Conservation (phyloP, 192 early-diverging fungal genomes). For the Kickxella alabastrina region DNA sequence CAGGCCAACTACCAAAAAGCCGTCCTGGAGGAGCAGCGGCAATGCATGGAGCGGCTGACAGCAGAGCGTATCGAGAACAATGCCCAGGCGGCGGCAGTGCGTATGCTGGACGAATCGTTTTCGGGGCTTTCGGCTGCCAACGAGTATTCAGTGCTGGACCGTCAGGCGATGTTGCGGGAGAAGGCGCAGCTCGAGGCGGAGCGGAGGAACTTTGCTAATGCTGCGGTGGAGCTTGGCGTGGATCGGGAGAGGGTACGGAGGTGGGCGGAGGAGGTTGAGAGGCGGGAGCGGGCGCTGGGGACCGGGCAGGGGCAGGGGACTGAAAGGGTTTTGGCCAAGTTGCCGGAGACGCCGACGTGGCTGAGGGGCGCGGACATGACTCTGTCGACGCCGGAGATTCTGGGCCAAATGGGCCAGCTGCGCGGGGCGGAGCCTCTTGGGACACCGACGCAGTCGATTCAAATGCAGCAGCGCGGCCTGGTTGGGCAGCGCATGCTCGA, state of each 20-base stretch:
- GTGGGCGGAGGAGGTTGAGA: conserved; percentile 33
- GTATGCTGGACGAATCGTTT: conserved; percentile 30
- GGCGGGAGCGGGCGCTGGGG: neutral
- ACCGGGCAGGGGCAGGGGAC: too few species aligned
- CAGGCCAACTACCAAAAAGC: conserved; percentile 25
- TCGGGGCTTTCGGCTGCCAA: too few species aligned
- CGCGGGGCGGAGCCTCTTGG: too few species aligned
- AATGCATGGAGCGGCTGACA: too few species aligned
- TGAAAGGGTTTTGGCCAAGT: conserved; percentile 14
- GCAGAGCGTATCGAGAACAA: too few species aligned
- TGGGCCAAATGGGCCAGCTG: conserved; percentile 33
- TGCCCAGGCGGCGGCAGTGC: too few species aligned
- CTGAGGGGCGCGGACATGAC: conserved; percentile 26
- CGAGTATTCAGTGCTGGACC: too few species aligned
- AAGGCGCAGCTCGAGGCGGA: conserved; percentile 60
- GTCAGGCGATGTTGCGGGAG: conserved; percentile 48
- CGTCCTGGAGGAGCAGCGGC: conserved; percentile 37
- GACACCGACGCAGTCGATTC: conserved; percentile 42
- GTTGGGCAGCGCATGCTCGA: too few species aligned
- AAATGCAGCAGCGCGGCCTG: too few species aligned
- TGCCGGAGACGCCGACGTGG: conserved; percentile 51
- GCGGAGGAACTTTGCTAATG: conserved; percentile 63
- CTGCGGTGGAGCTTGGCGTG: conserved; percentile 65
- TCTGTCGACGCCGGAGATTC: conserved; percentile 33
- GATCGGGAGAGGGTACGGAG: conserved; percentile 56